Evolutionary conservation across 2,329 filamentous ascomycete genomes (phyloP), one percentile per base, ranked within the genome.

Genomic region (Pseudonectria buxi): DNA sequence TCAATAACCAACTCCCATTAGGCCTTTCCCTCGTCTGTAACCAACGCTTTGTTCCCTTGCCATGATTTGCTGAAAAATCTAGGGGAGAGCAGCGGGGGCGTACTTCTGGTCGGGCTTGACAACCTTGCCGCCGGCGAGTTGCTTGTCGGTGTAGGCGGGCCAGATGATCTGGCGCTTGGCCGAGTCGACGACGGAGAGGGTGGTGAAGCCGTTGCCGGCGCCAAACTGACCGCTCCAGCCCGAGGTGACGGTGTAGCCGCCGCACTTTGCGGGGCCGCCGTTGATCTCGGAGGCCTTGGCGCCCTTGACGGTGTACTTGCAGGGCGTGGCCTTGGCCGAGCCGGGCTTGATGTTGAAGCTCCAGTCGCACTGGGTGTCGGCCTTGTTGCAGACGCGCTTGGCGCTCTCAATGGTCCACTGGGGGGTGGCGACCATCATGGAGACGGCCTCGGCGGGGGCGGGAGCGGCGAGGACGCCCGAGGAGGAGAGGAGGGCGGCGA

Each of bases 221-320:
- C 72, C 74, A 44, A 76, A 77, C 49, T 74, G 65, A 51, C 64
- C 71, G 53, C 65, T 71, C 72, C 72, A 77, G 59, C 69, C 68
- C 3, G 67, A 67, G 33, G 68, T 70, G 50, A 77, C 47, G 43
- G 63, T 69, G 62, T 63, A 77, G 39, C 49, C 50, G 26, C 71
- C 72, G 59, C 70, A 76, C 32, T 45, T 59, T 39, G 53, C 44
- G 29, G 65, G 60, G 13, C 61, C 64, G 31, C 61, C 63, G 51
- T 56, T 47, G 37, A 30, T 59, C 39, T 57, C 49, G 37, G 62
- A 59, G 44, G 58, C 55, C 38, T 53, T 46, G 37, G 48, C 35
- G 30, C 49, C 56, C 26, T 57, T 57, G 44, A 68, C 56, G 40
- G 49, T 7, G 43, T 45, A 39, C 28, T 39, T 47, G 50, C 51